Evolutionary conservation across 352 stramenopile species (phyloP).

Genomic region (Thraustotheca clavata): DNA sequence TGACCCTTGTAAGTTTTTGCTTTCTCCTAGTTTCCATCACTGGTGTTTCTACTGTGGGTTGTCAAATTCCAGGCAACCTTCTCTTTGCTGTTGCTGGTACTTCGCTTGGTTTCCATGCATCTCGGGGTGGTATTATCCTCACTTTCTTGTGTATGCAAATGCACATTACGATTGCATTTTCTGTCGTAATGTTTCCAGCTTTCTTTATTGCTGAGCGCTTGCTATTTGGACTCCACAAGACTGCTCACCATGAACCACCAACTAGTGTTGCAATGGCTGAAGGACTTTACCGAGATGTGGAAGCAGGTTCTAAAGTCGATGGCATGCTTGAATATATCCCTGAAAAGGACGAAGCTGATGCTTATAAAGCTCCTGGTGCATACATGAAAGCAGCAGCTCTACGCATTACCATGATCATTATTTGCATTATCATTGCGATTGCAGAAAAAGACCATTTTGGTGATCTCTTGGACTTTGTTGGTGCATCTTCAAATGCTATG

Average conservation of each 20-base stretch:
- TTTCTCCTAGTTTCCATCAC: slow-evolving; percentile 20
- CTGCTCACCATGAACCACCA: too few species aligned
- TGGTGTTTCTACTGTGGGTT: slow-evolving; percentile 17
- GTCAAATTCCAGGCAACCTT: slow-evolving; percentile 24
- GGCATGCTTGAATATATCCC: too few species aligned
- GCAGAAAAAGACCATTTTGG: slow-evolving; percentile 46
- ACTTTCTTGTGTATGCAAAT: slow-evolving; percentile 24
- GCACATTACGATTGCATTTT: slow-evolving; percentile 25
- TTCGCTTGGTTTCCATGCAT: slow-evolving; percentile 16
- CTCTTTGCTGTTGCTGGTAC: slow-evolving; percentile 19
- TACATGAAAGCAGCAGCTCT: slow-evolving; percentile 23
- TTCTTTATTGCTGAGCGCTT: slow-evolving; percentile 25
- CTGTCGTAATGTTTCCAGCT: slow-evolving; percentile 21
- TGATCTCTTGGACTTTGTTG: slow-evolving; percentile 62
- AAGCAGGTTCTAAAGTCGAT: too few species aligned
- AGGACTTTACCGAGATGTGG: too few species aligned
- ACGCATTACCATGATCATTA: slow-evolving; percentile 42
- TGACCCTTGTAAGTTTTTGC: slow-evolving; percentile 19
- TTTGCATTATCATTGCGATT: slow-evolving; percentile 35
- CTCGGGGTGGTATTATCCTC: slow-evolving; percentile 18
- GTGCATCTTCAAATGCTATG: slow-evolving; percentile 45
- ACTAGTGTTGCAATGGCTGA: too few species aligned
- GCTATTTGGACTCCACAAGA: slow-evolving; percentile 24
- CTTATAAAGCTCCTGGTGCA: slow-evolving; percentile 1
- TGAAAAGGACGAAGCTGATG: too few species aligned